Conservation (phyloP, 2,329 filamentous ascomycete genomes). For the Claviceps paspali region DNA sequence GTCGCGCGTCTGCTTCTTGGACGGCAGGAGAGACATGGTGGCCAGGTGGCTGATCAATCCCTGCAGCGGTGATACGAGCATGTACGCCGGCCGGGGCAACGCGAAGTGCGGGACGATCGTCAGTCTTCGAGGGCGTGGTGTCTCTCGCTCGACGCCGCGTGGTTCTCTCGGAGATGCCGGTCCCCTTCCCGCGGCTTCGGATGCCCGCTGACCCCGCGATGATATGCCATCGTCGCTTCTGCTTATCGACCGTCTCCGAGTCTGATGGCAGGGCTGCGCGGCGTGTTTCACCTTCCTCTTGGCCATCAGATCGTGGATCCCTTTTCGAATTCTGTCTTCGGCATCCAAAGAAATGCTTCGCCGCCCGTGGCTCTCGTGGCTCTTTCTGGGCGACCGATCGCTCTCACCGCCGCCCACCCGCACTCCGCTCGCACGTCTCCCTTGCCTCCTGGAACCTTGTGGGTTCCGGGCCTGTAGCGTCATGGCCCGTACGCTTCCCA, state of each 20-base stretch:
- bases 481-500: slow-evolving; percentile 20
- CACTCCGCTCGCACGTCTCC: slow-evolving; percentile 22
- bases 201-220: not conserved
- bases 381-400: slow-evolving; percentile 20
- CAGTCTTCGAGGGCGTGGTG: slow-evolving; percentile 13
- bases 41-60: slow-evolving; percentile 44
- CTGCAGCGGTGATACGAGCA: slow-evolving; percentile 54
- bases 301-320: slow-evolving; percentile 32
- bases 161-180: not conserved
- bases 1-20: slow-evolving; percentile 10
- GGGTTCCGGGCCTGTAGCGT: slow-evolving; percentile 14
- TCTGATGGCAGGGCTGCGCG: not conserved
- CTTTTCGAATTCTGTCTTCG: slow-evolving; percentile 31
- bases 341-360: slow-evolving; percentile 26
- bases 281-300: slow-evolving; percentile 18
- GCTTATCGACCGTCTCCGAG: not conserved
- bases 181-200: not conserved
- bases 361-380: slow-evolving; percentile 19
- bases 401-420: slow-evolving; percentile 36
- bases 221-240: not conserved
- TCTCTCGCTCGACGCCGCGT: not conserved
- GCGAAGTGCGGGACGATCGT: slow-evolving; percentile 19
- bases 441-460: slow-evolving; percentile 9
- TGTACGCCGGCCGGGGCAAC: slow-evolving; percentile 32
- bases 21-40: slow-evolving; percentile 40